Evolutionary conservation across 176 grass and related monocot genomes (phyloP).

Genomic region (Hyparrhenia diplandra): DNA sequence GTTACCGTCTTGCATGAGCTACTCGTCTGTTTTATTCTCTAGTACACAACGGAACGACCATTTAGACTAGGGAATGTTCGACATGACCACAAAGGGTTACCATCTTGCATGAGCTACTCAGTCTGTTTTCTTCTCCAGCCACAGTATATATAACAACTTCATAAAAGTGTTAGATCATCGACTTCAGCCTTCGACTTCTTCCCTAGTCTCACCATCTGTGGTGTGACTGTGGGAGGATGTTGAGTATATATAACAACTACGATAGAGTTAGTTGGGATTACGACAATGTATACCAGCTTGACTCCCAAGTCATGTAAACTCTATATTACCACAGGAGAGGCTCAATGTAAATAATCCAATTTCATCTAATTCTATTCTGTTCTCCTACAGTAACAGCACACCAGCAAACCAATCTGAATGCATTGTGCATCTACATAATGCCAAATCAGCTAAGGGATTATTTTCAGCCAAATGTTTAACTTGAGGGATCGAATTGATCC

Average conservation of each 20-base stretch:
- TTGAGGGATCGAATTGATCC: neutral
- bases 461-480: constrained; percentile 2
- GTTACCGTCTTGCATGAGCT: neutral
- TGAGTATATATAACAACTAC: neutral
- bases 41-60: neutral
- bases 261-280: neutral
- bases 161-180: too few relatives aligned
- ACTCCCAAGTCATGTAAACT: neutral
- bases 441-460: neutral
- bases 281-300: neutral
- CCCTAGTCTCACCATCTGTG: too few relatives aligned
- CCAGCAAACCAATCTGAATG: neutral
- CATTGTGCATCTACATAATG: neutral
- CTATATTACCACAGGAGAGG: neutral
- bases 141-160: neutral
- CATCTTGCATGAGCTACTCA: neutral
- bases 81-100: neutral
- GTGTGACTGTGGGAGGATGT: neutral
- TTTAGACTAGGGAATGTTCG: neutral
- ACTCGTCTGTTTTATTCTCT: too few relatives aligned
- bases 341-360: neutral
- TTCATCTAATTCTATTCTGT: neutral
- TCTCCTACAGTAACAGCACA: neutral
- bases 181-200: too few relatives aligned
- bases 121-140: neutral